phyloP scores from a whole-genome alignment of 306 rosid species.

The Vicia faba region DNA sequence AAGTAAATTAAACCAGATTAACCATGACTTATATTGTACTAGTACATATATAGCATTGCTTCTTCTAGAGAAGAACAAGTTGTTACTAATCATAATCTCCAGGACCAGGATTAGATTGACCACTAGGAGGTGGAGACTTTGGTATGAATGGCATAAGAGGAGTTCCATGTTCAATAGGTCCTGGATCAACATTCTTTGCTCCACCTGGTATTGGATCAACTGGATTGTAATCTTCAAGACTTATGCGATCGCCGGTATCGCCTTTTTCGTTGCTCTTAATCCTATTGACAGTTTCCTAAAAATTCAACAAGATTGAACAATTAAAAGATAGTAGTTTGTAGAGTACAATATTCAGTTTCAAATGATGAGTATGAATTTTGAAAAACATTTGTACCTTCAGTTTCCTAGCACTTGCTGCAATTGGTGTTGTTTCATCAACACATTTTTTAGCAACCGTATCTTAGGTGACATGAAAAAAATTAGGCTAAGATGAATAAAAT shows the following conservation, averaged over 20 bases:
- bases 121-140: constrained; percentile 51
- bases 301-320: constrained; percentile 17
- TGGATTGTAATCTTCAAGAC: constrained; percentile 66
- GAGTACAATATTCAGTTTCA: not conserved
- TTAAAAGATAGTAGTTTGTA: constrained; percentile 21
- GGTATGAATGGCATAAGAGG: constrained; percentile 75
- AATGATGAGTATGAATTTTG: not conserved
- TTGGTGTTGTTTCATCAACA: constrained; percentile 37
- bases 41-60: not conserved
- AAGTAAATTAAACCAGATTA: constrained; percentile 16
- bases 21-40: not conserved
- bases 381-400: constrained; percentile 57
- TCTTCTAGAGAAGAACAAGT: not conserved
- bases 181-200: constrained; percentile 48
- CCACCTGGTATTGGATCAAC: constrained; percentile 61
- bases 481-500: not conserved
- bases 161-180: constrained; percentile 77
- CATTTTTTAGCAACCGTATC: constrained; percentile 36
- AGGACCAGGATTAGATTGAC: constrained; percentile 36
- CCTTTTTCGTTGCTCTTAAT: constrained; percentile 10
- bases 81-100: constrained; percentile 25
- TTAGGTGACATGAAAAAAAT: constrained; percentile 30
- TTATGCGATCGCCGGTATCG: constrained; percentile 23
- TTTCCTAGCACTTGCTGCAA: constrained; percentile 48
- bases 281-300: constrained; percentile 48